Conservation (phyloP, 2,329 filamentous ascomycete genomes). For the Nothophaeocryptopus gaeumannii region DNA sequence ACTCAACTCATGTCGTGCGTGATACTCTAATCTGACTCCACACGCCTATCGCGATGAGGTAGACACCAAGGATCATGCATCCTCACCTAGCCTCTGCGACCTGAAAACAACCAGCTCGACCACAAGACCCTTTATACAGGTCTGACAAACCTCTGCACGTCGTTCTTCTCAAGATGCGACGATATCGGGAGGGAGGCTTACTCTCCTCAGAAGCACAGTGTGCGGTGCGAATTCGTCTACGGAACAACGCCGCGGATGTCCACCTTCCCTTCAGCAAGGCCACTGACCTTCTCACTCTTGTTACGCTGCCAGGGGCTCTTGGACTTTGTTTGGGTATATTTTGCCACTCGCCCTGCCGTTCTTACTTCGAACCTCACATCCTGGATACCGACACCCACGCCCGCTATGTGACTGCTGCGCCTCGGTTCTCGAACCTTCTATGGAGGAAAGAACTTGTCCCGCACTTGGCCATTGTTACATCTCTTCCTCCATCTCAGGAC, state of each 20-base stretch:
- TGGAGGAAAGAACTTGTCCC: slow-evolving; percentile 40
- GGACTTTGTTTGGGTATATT: slow-evolving; percentile 39
- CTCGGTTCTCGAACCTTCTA: slow-evolving; percentile 27
- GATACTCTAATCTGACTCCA: too few species aligned
- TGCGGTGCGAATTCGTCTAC: too few species aligned
- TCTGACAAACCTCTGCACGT: too few species aligned
- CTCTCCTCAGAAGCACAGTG: too few species aligned
- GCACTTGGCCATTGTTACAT: slow-evolving; percentile 26
- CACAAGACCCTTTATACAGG: too few species aligned
- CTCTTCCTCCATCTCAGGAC: slow-evolving; percentile 39
- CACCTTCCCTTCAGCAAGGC: slow-evolving; percentile 31
- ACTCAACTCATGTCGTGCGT: too few species aligned
- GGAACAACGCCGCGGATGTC: slow-evolving; percentile 3
- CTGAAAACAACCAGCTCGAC: too few species aligned
- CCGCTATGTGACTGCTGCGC: slow-evolving; percentile 35
- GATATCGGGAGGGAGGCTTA: too few species aligned
- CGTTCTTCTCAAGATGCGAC: too few species aligned
- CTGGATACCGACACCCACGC: slow-evolving; percentile 40
- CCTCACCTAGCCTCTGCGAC: too few species aligned
- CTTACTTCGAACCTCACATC: slow-evolving; percentile 44
- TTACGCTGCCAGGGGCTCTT: not conserved
- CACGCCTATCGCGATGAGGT: too few species aligned
- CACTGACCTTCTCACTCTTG: slow-evolving; percentile 29
- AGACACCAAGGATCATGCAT: too few species aligned
- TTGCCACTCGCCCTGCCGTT: slow-evolving; percentile 41